A percentile compares a stretch with the other conserved stretches of the same genome.
These are phyloP conservation scores for Chaetomium fimeti DNA, from an alignment of 495 filamentous ascomycete species.

Conservation along the genomic window DNA sequence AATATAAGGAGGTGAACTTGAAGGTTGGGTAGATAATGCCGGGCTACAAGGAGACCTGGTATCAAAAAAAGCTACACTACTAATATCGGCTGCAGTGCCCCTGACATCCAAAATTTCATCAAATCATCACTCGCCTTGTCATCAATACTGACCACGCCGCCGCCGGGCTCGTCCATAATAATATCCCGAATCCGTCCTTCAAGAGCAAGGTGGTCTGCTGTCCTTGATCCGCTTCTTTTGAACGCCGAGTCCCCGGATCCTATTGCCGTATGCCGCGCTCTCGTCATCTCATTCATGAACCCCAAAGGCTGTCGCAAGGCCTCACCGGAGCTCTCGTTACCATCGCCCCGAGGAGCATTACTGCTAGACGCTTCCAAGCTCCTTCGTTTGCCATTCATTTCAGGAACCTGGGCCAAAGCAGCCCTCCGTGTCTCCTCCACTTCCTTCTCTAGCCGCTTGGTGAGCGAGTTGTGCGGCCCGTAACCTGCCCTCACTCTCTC, in stretches of 20 bases:
- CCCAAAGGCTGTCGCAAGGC: neutral
- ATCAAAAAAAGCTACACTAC: neutral
- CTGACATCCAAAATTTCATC: no score
- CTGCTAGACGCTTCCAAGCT: neutral
- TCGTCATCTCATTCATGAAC: no score
- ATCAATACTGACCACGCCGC: no score
- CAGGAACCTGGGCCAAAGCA: neutral
- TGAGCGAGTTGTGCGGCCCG: neutral
- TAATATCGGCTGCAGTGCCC: neutral
- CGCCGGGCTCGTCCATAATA: no score
- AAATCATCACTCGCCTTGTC: no score
- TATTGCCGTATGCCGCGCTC: no score
- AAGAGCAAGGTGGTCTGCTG: no score
- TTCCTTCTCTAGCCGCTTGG: neutral
- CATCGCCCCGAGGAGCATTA: neutral
- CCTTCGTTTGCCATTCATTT: neutral
- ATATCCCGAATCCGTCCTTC: no score
- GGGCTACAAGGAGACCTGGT: neutral
- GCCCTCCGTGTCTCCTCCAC: neutral
- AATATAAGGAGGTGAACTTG: no score
- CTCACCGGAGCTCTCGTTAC: neutral
- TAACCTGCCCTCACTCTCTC: neutral
- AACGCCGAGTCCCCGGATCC: no score
- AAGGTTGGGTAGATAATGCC: neutral
- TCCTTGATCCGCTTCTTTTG: no score